Evolutionary conservation across 129 eudicot genomes (phyloP).

Genomic region (Pittosporum tobira): DNA sequence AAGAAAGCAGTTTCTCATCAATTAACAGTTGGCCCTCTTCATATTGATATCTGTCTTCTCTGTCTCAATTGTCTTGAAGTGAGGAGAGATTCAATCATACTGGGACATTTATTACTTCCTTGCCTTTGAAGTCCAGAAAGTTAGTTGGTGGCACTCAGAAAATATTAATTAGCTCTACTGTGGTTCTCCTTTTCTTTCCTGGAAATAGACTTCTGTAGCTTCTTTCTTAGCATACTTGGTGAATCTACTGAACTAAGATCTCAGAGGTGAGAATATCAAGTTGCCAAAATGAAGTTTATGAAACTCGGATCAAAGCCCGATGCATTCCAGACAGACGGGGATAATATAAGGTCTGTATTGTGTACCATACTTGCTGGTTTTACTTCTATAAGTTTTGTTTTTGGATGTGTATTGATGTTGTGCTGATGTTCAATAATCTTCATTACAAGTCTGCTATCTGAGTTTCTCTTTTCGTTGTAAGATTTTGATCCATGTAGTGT

Average conservation of each 20-base stretch:
- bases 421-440: background rate
- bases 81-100: conserved; percentile 14
- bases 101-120: conserved; percentile 4
- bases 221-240: conserved; percentile 3
- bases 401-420: background rate
- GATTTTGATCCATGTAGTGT: background rate
- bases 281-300: conserved; percentile 74
- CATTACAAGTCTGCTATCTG: background rate
- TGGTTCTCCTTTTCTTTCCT: background rate
- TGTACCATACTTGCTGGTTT: conserved; percentile 1
- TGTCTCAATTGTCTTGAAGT: background rate
- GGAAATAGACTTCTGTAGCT: conserved; percentile 2
- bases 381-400: background rate
- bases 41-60: conserved; percentile 7
- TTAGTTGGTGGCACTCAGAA: background rate
- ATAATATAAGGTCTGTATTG: conserved; percentile 52
- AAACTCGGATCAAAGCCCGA: conserved; percentile 93
- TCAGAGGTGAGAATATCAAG: conserved; percentile 22
- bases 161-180: conserved; percentile 1
- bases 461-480: too few relatives aligned
- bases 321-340: conserved; percentile 59
- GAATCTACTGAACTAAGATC: conserved; percentile 12
- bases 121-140: background rate
- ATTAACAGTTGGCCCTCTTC: conserved; percentile 16
- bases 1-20: conserved; percentile 11